Evolutionary conservation across 495 filamentous ascomycete genomes (phyloP), one percentile per base, ranked within the genome.

Genomic region (Talaromyces liani): DNA sequence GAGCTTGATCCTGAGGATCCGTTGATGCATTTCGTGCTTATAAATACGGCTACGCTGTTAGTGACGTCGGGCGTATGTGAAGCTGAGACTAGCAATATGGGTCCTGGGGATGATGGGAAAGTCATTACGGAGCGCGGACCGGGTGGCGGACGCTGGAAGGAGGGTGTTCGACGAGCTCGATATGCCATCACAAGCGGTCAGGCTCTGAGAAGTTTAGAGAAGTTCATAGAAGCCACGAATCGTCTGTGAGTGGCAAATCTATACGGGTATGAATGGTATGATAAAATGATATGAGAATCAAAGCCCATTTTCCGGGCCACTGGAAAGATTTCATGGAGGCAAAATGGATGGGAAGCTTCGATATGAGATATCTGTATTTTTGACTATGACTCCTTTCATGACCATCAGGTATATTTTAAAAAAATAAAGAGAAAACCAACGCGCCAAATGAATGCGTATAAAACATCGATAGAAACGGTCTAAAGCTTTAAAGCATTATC

Each of bases 1-100:
- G 83, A 91, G 72, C 70, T 95, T 61, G 78, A 83, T 1, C 78
- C 79, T 9, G 88, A 91, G 65, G 86, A 95, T 71, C 91, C 95
- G 2, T 91, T 99, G 66, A 71, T 95, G 72, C 87, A 94, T 69
- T 98, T 98, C 68, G 93, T 99, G 51, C 77, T 97, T 47, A 87
- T 97, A 72, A 99, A 99, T 70, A 88, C 93, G 0, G 94, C 94
- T 2, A 91, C 91, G 12, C 75, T 98, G 57, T 81, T 98, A 24
- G 92, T 93, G 0, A 84, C 88, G 6, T 80, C 90, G 1, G 95
- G 95, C 0, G 74, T 95, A n/a, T 94, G 92, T 67, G 93, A 97
- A 62, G 84, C 87, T 1, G 88, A 93, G 36, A 82, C 78, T 31
- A 91, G 88, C 68, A 76, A 84, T 67, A 90, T 92, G 86, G 91